A percentile compares a stretch with the other conserved stretches of the same genome.
Evolutionary conservation across 306 rosid species (phyloP).

Genomic region (Morella rubra): DNA sequence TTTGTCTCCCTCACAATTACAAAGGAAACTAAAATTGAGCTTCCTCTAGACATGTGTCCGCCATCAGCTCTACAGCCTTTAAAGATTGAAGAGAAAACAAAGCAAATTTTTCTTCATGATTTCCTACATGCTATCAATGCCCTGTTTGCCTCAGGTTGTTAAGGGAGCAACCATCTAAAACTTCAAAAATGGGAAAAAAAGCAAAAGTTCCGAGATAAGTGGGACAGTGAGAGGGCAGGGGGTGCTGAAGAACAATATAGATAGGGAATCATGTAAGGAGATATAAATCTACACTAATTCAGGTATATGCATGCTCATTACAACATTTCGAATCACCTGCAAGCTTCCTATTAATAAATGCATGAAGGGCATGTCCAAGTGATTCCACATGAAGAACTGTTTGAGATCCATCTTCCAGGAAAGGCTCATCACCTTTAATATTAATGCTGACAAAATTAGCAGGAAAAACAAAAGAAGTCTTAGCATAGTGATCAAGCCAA

Average conservation of each 20-base stretch:
- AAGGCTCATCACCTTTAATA: slow-evolving; percentile 41
- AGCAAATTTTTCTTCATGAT: too few species aligned
- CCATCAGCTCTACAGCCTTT: neutral
- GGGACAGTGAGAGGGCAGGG: neutral
- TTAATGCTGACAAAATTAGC: slow-evolving; percentile 44
- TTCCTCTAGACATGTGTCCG: neutral
- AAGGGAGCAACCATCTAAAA: neutral
- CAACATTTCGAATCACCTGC: slow-evolving; percentile 47
- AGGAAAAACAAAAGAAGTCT: slow-evolving; percentile 7
- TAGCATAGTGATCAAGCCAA: slow-evolving; percentile 8
- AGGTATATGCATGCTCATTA: slow-evolving; percentile 8
- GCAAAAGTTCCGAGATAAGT: neutral
- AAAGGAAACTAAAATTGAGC: neutral
- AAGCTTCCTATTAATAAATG: slow-evolving; percentile 68
- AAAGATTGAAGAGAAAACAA: neutral
- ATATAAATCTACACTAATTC: neutral
- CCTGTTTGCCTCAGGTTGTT: neutral
- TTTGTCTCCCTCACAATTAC: neutral
- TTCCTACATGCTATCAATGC: neutral
- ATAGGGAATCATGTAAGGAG: neutral
- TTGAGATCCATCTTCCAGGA: slow-evolving; percentile 46
- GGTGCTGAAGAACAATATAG: neutral
- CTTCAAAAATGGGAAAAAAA: neutral
- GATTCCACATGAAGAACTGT: slow-evolving; percentile 80
- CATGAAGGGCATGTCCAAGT: slow-evolving; percentile 87